A percentile compares a stretch with the other conserved stretches of the same genome.
phyloP scores from a whole-genome alignment of 2,329 filamentous ascomycete species.

The Microthyrium microscopicum region DNA sequence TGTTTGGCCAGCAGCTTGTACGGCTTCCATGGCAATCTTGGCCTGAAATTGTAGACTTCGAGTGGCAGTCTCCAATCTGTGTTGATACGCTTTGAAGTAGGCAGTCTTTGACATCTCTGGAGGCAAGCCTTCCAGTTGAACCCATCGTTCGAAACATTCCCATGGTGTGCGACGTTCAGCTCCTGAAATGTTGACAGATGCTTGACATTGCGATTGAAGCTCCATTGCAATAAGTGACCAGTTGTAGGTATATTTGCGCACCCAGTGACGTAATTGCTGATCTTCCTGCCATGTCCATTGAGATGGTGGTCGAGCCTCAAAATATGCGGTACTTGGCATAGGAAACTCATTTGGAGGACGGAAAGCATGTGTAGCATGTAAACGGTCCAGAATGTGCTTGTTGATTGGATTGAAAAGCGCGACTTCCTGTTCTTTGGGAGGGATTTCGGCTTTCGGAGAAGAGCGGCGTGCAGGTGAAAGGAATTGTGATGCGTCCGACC shows the following conservation, averaged over 20 bases:
- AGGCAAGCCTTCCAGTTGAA: conserved; percentile 76
- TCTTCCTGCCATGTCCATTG: conserved; percentile 88
- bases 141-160: conserved; percentile 98
- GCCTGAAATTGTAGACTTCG: conserved; percentile 41
- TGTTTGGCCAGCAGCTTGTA: conserved; percentile 20
- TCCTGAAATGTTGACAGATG: conserved; percentile 65
- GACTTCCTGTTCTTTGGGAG: conserved; percentile 57
- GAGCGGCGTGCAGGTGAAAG: conserved; percentile 22
- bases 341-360: conserved; percentile 77
- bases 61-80: conserved; percentile 45
- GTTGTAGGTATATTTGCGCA: conserved; percentile 90
- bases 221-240: conserved; percentile 88
- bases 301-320: conserved; percentile 70
- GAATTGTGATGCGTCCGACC: conserved; percentile 26
- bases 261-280: conserved; percentile 68
- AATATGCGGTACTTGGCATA: conserved; percentile 84
- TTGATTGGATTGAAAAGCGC: conserved; percentile 82
- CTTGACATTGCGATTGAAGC: conserved; percentile 38
- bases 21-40: too few relatives aligned
- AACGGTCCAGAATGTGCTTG: conserved; percentile 72
- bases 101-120: conserved; percentile 88
- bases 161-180: conserved; percentile 84
- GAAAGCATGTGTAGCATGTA: conserved; percentile 86
- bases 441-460: conserved; percentile 32
- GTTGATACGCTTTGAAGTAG: conserved; percentile 69